Base-by-base conservation (phyloP, 176 grass and related monocot species). In the Oryza longistaminata region DNA sequence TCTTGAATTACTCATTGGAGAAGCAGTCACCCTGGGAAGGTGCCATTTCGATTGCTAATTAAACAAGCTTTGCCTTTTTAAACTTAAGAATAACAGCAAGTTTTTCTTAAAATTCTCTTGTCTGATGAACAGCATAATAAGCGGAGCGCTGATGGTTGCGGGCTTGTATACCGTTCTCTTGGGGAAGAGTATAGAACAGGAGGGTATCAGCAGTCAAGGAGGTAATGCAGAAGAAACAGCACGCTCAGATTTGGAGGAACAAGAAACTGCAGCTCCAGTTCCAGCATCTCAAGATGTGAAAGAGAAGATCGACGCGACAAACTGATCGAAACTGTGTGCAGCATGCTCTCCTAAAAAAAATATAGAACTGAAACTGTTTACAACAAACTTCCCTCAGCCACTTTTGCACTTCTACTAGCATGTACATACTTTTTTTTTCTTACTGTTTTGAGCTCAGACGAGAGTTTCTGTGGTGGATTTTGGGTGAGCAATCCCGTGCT, bases 81-180 rank as follows among this genome's bases (percentile, higher is more conserved):
- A 2, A 21, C 16, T 6, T 5, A 37, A 37, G 5, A 37, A 37
- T 37, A 37, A 6, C 35, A 15, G 2, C 6, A 26, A 25, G 5
- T 2, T 4, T 19, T 49, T 46, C 16, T 7, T 21, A 40, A 40
- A 40, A 40, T 40, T 40, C 39, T 80, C 13, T 61, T 34, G 24
- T 19, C 16, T 77, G 44, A 34, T 71, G 5, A 58, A 21, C 71
- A 89, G 87, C 80, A 21, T 89, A 64, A 77, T 90, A 40, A 88
- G 87, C 58, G 84, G 91, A 46, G 26, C 68, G 10, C 68, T 92
- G 11, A 84, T 92, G 81, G 80, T 92, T 84, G 84, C 11, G 6
- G 53, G 91, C 43, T 76, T 92, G 40, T 90, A 92, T 66, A 92
- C 52, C 72, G 80, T 92, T 72, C 67, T 89, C 14, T 87, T 64